Evolutionary conservation across 106 monocot genomes (phyloP).

Genomic region (Acorus gramineus): DNA sequence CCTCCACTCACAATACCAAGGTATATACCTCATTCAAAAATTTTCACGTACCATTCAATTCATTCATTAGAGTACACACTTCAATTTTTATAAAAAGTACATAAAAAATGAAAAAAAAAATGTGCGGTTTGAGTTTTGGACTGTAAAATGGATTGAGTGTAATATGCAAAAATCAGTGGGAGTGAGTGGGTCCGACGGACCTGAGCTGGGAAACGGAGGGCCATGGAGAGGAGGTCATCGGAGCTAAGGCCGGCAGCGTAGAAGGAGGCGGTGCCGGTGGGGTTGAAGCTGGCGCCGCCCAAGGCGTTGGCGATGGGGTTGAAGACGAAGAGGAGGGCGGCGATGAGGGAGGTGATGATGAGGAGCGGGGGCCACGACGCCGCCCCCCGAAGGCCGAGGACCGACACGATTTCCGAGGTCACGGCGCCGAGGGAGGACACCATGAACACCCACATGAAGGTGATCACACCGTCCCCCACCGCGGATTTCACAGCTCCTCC

Average conservation of each 20-base stretch:
- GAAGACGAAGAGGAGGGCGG: constrained; percentile 51
- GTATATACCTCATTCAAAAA: no score
- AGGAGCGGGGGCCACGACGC: neutral
- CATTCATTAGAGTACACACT: no score
- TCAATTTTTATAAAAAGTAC: no score
- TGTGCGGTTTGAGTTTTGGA: no score
- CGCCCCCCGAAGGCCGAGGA: constrained; percentile 19
- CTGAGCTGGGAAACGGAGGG: constrained; percentile 96
- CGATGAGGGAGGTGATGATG: constrained; percentile 33
- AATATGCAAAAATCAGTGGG: neutral
- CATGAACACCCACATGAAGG: constrained; percentile 81
- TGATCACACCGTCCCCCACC: constrained; percentile 48
- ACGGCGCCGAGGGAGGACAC: constrained; percentile 49
- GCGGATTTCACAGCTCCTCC: constrained; percentile 39
- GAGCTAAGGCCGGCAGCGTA: constrained; percentile 72
- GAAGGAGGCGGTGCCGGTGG: constrained; percentile 64
- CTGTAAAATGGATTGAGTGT: no score
- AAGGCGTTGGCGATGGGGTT: constrained; percentile 29
- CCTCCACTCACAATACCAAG: no score
- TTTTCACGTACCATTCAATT: no score
- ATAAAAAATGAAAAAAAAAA: no score
- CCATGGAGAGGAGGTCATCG: constrained; percentile 61
- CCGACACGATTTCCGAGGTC: constrained; percentile 32
- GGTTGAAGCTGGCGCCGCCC: constrained; percentile 92
- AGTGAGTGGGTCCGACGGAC: constrained; percentile 8